A percentile compares a stretch with the other conserved stretches of the same genome.
These are phyloP conservation scores for Hsuehochloa calcarea DNA, from an alignment of 176 grass and related monocot species.

Conservation along the genomic window DNA sequence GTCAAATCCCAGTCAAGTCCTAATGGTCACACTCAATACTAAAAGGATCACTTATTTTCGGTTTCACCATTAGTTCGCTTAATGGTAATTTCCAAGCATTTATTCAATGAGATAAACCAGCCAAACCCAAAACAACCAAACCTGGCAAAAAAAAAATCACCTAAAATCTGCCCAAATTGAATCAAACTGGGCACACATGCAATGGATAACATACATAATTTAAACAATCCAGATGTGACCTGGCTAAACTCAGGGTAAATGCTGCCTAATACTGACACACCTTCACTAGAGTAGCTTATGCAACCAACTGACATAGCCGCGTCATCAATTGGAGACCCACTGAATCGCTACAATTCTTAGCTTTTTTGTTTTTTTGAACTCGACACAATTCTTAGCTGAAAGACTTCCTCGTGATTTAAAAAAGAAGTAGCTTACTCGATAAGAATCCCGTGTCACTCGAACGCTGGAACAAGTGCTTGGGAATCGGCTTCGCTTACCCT, in stretches of 20 bases:
- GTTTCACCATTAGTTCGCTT: constrained; percentile 7
- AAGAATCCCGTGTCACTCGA: neutral
- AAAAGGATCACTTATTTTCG: neutral
- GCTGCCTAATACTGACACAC: neutral
- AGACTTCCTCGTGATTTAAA: neutral
- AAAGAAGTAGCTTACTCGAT: neutral
- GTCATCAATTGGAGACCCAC: neutral
- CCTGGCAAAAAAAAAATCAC: neutral
- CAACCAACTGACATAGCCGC: neutral
- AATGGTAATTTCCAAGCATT: neutral
- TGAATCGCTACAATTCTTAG: neutral
- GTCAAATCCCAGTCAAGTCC: neutral
- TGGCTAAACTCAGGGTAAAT: neutral
- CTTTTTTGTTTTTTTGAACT: too few relatives aligned
- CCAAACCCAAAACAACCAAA: neutral
- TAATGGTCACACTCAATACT: neutral
- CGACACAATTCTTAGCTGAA: neutral
- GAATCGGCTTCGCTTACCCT: constrained; percentile 50
- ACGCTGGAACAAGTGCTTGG: neutral
- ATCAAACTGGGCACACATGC: neutral
- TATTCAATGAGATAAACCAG: neutral
- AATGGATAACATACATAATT: neutral
- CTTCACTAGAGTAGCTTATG: neutral
- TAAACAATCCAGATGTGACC: neutral
- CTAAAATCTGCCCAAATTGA: neutral